These are phyloP conservation scores for Eucalyptus regnans DNA, from an alignment of 345 rosid genomes.

Conservation along the genomic window DNA sequence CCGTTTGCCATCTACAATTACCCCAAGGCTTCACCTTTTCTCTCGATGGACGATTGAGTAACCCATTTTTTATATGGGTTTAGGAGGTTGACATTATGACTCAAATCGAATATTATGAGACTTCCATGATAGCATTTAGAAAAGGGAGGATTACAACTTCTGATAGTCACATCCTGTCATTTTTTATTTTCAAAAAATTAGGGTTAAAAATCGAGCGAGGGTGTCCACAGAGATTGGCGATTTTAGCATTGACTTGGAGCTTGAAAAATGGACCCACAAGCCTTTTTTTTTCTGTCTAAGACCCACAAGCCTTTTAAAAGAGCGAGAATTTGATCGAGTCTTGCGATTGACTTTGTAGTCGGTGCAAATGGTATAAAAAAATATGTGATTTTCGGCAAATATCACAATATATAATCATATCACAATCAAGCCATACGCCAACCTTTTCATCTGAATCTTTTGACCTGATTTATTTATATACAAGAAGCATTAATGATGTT, in stretches of 20 bases:
- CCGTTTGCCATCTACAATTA: not conserved
- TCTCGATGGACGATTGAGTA: not conserved
- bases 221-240: not conserved
- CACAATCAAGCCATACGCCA: not conserved
- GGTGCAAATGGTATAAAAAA: not conserved
- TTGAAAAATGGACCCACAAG: not conserved
- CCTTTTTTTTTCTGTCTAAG: not conserved
- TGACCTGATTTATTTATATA: not conserved
- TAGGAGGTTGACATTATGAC: rapidly evolving
- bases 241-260: not conserved
- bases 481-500: not conserved
- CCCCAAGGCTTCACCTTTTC: not conserved
- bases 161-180: not conserved
- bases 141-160: no score
- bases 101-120: not conserved
- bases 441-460: not conserved
- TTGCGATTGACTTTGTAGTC: not conserved
- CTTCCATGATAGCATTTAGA: not conserved
- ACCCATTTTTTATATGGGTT: not conserved
- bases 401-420: not conserved
- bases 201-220: not conserved
- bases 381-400: not conserved
- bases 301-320: not conserved
- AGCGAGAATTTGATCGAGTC: not conserved
- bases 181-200: no score